Percentiles rank a stretch among this genome's conserved stretches.
Evolutionary conservation across 352 stramenopile species (phyloP).

Genomic region (Phytophthora capsici): DNA sequence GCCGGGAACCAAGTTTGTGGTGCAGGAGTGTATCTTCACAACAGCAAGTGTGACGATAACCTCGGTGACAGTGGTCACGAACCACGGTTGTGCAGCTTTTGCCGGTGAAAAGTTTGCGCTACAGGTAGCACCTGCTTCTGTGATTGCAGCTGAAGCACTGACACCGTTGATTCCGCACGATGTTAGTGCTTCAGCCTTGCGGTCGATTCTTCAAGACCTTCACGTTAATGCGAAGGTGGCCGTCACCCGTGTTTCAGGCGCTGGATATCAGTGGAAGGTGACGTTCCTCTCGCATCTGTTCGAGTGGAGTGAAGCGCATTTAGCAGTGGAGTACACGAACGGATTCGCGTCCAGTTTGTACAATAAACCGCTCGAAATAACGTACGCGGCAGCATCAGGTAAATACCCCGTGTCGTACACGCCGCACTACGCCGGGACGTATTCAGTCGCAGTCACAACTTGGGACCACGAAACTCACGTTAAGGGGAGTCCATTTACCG

Average conservation of each 20-base stretch:
- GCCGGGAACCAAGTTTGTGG: conserved; percentile 61
- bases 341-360: conserved; percentile 50
- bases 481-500: conserved; percentile 87
- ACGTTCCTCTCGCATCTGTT: conserved; percentile 93
- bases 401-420: conserved; percentile 94
- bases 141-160: conserved; percentile 38
- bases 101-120: conserved; percentile 47
- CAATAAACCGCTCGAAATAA: conserved; percentile 51
- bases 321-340: conserved; percentile 77
- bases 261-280: conserved; percentile 86
- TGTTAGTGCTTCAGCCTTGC: conserved; percentile 58
- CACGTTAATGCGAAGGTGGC: conserved; percentile 45
- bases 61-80: conserved; percentile 54
- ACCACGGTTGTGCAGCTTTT: conserved; percentile 71
- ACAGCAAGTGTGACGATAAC: conserved; percentile 44
- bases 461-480: conserved; percentile 78
- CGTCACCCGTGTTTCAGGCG: conserved; percentile 43
- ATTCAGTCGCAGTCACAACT: conserved; percentile 89
- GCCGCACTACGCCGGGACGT: conserved; percentile 89
- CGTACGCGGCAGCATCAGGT: conserved; percentile 60
- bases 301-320: conserved; percentile 67
- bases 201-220: conserved; percentile 74
- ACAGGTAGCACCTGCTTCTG: conserved; percentile 34
- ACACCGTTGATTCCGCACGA: conserved; percentile 70
- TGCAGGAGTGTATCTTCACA: conserved; percentile 80